Base-by-base conservation (phyloP, 306 rosid species). In the Vachellia collinsii region DNA sequence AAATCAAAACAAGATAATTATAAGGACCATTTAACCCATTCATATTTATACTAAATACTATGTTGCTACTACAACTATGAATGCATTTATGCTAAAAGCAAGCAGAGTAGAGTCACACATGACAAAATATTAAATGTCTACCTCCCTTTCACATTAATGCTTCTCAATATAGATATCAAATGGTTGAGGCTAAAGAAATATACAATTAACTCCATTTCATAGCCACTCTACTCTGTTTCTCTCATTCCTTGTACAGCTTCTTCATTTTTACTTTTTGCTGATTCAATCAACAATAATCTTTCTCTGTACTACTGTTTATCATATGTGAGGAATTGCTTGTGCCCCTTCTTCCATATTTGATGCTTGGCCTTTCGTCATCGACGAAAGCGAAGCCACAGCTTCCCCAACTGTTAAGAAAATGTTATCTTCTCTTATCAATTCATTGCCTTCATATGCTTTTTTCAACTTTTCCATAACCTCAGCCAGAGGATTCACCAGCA, bases 401-500 rank as follows among this genome's bases (percentile, higher is more conserved):
- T 90, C 94, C 69, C 89, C 97, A 36, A 90, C 91, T 4, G 99
- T 84, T 84, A 95, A 53, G 86, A 84, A 95, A 38, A 95, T 92
- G 65, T 47, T 79, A 19, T 91, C 87, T 13, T 83, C 62, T 85
- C 47, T 80, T 70, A 82, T 56, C 12, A 89, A 68, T 10, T 90
- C 92, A 0, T 78, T 66, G 25, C 72, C 84, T 80, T 80, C 89
- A 76, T 90, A 90, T 72, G 88, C 91, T 73, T 72, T 88, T 63
- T 72, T 82, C 76, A 95, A 68, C 85, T 90, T 95, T 9, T 85
- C 94, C 43, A 95, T 39, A 12, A 93, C 96, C 75, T 91, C 99
- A n/a, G 93, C 91, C 85, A 93, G 56, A 67, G 99, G 99, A 64
- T 95, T 93, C 92, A 93, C 99, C 90, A 95, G 75, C 76, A 89